Conservation (phyloP, 805 yeast species). For the Kluyveromyces dobzhanskii region DNA sequence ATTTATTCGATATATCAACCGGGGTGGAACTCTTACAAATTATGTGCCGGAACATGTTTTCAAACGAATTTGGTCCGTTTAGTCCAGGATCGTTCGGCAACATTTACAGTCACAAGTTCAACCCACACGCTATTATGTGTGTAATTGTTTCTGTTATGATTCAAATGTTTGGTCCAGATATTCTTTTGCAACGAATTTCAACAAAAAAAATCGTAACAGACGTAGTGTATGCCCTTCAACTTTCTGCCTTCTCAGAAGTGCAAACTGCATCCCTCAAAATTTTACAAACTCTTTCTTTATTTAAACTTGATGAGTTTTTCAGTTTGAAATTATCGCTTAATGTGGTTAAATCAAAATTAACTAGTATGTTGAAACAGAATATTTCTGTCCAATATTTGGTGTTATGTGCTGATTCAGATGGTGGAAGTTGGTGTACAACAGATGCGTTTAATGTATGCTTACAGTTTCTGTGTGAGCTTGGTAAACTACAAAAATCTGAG, state of each 20-base stretch:
- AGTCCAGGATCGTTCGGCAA: conserved; percentile 37
- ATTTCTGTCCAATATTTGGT: background rate
- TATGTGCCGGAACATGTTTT: conserved; percentile 32
- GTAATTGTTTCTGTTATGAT: conserved; percentile 39
- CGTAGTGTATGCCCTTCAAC: conserved; percentile 29
- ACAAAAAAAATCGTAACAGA: no score
- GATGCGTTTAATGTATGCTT: background rate
- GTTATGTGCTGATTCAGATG: background rate
- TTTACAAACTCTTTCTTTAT: conserved; percentile 22
- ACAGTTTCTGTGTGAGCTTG: background rate
- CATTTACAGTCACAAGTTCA: conserved; percentile 39
- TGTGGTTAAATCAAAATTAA: conserved; percentile 20
- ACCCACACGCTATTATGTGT: conserved; percentile 38
- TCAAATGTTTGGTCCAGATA: conserved; percentile 51
- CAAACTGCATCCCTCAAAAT: conserved; percentile 15
- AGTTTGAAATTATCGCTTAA: conserved; percentile 25
- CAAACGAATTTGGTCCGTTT: conserved; percentile 44
- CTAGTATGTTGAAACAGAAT: background rate
- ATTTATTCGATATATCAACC: conserved; percentile 35
- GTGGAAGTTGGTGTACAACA: background rate
- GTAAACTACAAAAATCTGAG: background rate
- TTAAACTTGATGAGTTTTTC: conserved; percentile 17
- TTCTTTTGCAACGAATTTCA: no score
- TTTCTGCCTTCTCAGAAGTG: conserved; percentile 30
- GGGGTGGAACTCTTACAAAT: conserved; percentile 37